Evolutionary conservation across 176 grass and related monocot species (phyloP), one percentile per base, ranked within the genome.

Genomic region (Bothriochloa decipiens): DNA sequence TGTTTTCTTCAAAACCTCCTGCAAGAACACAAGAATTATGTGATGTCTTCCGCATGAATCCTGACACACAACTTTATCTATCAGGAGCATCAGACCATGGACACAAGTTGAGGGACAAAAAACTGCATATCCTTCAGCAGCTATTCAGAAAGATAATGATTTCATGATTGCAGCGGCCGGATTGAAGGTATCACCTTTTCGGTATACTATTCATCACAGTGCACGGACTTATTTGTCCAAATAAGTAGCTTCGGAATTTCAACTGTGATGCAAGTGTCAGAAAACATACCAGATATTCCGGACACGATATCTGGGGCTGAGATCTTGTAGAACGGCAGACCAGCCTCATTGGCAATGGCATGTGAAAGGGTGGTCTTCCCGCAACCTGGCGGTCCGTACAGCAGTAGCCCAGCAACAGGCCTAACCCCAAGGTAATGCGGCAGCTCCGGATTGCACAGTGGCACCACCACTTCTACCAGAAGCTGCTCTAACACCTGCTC

Each of bases 261-360:
- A 40, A 40, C 39, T 40, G 39, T 8, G 7, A 40, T 40, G 47
- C 13, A 66, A 46, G 17, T 2, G 20, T 60, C 43, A 39, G 49
- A 70, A 0, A 40, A 13, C 35, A 65, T 87, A 97, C 92, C 95
- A 50, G 95, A 95, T 22, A 95, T 82, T 0, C 39, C 39, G 10
- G 92, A 97, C 2, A 97, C 91, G 2, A 97, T 68, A 67, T 95
- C 92, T 0, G 95, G 89, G 0, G 95, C 92, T 2, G 91, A 95
- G 23, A 95, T 95, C 90, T 98, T 98, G 88, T 98, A 98, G 72
- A 98, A 98, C 0, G 92, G 95, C 37, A 95, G 87, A 3, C 77
- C 80, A 0, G 95, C 93, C 90, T 98, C 95, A 14, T 98, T 97
- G 13, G 91, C 91, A 6, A 97, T 95, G 8, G 92, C 95, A 22